Evolutionary conservation across 768 basidiomycete genomes (phyloP), one percentile per base, ranked within the genome.

Genomic region (Thelephora ganbajun): DNA sequence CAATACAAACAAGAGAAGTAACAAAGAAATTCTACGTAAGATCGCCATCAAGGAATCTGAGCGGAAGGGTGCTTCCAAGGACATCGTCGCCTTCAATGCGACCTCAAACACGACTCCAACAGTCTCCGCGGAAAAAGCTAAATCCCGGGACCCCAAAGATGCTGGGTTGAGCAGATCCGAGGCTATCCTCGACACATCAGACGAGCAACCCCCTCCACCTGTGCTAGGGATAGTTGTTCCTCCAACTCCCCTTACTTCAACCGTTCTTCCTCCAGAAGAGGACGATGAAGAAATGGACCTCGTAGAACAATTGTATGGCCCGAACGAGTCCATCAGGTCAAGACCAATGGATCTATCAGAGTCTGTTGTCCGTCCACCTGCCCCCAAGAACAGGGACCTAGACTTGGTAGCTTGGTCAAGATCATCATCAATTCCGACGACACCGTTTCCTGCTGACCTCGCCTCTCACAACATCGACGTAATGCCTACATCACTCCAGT

Each of bases 281-380:
- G 77, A 79, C 11, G 79, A 85, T 22, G 91, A 93, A 63, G 94
- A 99, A 66, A 81, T 99, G 54, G 96, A 99, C 62, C 72, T 99
- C 5, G 90, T 98, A 3, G 96, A 99, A 59, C 96, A 99, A 60
- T 66, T 98, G 0, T 97, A 91, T 53, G 94, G 94, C 12, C 64
- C 75, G 33, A 77, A 83, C 44, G 73, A 83, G 51, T 79, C 82
- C 2, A 69, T 93, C 14, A 76, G 79, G 33, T 80, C 79, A 45
- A 69, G 71, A 43, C 64, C 78, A 36, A 73, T 82, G n/a, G 83
- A 94, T 60, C 65, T 97, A 13, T 79, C 85, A 11, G 89, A 92
- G 51, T 80, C 85, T 0, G 82, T 93, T 50, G 76, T 92, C 16
- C 67, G 94, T 36, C 90, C 85, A 4, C 76, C 80, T 4, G 68